These are phyloP conservation scores for Glycine latifolia DNA, from an alignment of 306 rosid species.

Conservation along the genomic window DNA sequence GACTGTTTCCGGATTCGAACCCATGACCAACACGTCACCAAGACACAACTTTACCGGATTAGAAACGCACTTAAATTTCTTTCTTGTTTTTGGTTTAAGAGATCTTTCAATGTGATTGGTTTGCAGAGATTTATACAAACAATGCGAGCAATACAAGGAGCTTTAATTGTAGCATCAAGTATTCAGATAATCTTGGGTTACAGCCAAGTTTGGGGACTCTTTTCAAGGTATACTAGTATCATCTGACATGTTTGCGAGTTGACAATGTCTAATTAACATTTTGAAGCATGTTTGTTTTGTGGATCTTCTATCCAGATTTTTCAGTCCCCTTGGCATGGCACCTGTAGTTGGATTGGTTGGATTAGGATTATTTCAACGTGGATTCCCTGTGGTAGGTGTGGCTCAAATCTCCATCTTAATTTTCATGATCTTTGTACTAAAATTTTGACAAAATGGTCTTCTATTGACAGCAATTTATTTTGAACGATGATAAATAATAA, in stretches of 20 bases:
- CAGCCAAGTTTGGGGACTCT: slow-evolving; percentile 98
- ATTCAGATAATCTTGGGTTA: slow-evolving; percentile 94
- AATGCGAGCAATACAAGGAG: slow-evolving; percentile 98
- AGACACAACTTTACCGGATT: too few relatives aligned
- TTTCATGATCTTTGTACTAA: slow-evolving; percentile 5
- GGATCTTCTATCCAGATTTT: slow-evolving; percentile 70
- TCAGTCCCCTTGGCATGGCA: slow-evolving; percentile 99
- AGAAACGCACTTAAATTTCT: slow-evolving; percentile 58
- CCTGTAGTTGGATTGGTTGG: slow-evolving; percentile 98
- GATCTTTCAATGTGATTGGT: slow-evolving; percentile 85
- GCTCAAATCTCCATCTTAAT: slow-evolving; percentile 28
- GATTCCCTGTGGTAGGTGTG: slow-evolving; percentile 82
- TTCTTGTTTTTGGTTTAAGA: slow-evolving; percentile 68
- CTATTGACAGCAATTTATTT: slow-evolving; percentile 5
- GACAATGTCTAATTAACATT: slow-evolving; percentile 5
- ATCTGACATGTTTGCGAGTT: slow-evolving; percentile 19
- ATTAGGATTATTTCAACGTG: slow-evolving; percentile 85
- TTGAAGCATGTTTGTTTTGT: slow-evolving; percentile 29
- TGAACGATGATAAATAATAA: background rate
- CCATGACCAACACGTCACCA: too few relatives aligned
- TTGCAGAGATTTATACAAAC: slow-evolving; percentile 98
- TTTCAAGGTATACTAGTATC: slow-evolving; percentile 66
- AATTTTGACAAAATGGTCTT: slow-evolving; percentile 16
- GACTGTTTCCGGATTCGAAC: too few relatives aligned
- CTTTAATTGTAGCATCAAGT: slow-evolving; percentile 90